Base-by-base conservation (phyloP, 768 basidiomycete species). In the Boletus vermiculosoides region DNA sequence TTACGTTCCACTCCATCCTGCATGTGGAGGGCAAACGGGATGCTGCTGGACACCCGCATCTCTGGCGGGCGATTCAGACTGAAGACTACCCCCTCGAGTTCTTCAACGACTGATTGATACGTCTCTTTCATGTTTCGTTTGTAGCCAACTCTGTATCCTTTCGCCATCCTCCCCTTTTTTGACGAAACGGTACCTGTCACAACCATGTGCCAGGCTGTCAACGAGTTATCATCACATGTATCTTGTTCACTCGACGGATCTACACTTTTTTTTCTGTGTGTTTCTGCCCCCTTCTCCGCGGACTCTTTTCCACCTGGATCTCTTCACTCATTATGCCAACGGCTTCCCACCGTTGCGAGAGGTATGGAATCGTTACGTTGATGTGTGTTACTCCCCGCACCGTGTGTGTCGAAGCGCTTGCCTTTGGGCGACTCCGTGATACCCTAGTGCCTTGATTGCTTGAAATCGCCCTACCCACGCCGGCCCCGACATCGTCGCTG, bases 1-100 rank as follows among this genome's bases (percentile, higher is more conserved):
- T 90, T 51, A 73, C 57, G 40, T 90, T 90, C 73, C 90, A 92
- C 68, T 88, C 87, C 4, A 68, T 91, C 42, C 84, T 82, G 23
- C 71, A 88, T 82, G 12, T 85, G 37, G 86, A 86, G 63, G 80
- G 78, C 40, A 70, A 77, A 56, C 69, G 70, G 51, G 76, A 80
- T 53, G 72, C 63, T 37, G 77, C 79, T 44, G 78, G 77, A 10
- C 78, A 76, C 28, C 82, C 85, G 2, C 80, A 75, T 13, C 78
- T 77, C 50, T 90, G 82, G 80, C 75, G 80, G 54, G 89, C 88
- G 11, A 80, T 91, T 60, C 88, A 90, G 60, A 78, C 77, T 2
- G 59, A 65, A 34, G 78, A 81, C 55, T 80, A 77, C 18, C 84
- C 85, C 3, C 73, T 92, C 52, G 63, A 62, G 20, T 71, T 71